A percentile compares a stretch with the other conserved stretches of the same genome.
Conservation (phyloP, 495 filamentous ascomycete species). For the Penicillium arizonense region DNA sequence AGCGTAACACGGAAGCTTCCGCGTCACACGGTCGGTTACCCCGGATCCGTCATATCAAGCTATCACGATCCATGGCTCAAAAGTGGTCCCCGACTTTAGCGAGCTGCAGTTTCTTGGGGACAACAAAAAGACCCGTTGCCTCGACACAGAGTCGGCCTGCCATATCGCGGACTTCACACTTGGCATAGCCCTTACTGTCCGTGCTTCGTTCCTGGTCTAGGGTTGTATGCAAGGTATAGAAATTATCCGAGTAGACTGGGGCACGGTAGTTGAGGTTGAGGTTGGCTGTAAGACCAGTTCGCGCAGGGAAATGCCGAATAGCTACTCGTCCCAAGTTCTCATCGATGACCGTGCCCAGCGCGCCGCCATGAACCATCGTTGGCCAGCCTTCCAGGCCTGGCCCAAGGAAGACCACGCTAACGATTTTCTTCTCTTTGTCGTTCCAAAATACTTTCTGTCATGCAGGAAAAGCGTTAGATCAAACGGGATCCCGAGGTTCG, state of each 20-base stretch:
- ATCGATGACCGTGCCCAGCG: conserved; percentile 68
- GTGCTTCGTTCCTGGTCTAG: conserved; percentile 47
- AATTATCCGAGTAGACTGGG: conserved; percentile 55
- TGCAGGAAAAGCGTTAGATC: conserved; percentile 23
- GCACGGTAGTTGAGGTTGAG: conserved; percentile 63
- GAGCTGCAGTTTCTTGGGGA: conserved; percentile 52
- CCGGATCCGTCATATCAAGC: not conserved
- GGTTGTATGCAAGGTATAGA: conserved; percentile 61
- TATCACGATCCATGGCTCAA: conserved; percentile 16
- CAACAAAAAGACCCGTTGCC: conserved; percentile 64
- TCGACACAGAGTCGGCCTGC: conserved; percentile 54
- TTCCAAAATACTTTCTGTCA: conserved; percentile 52
- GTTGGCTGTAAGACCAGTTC: conserved; percentile 60
- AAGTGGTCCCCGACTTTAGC: conserved; percentile 42
- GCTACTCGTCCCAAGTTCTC: conserved; percentile 52
- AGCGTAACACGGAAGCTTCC: not conserved
- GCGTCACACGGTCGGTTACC: not conserved
- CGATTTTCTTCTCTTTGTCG: conserved; percentile 40
- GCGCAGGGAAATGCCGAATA: conserved; percentile 36
- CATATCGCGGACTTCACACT: conserved; percentile 50
- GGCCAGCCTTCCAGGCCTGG: conserved; percentile 66
- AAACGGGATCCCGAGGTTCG: conserved; percentile 17
- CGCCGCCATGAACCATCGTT: conserved; percentile 73
- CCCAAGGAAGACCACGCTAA: conserved; percentile 65
- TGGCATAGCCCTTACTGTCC: conserved; percentile 63